Conservation (phyloP, 1,284 basidiomycete species). For the Ceratobasidium papillatum region DNA sequence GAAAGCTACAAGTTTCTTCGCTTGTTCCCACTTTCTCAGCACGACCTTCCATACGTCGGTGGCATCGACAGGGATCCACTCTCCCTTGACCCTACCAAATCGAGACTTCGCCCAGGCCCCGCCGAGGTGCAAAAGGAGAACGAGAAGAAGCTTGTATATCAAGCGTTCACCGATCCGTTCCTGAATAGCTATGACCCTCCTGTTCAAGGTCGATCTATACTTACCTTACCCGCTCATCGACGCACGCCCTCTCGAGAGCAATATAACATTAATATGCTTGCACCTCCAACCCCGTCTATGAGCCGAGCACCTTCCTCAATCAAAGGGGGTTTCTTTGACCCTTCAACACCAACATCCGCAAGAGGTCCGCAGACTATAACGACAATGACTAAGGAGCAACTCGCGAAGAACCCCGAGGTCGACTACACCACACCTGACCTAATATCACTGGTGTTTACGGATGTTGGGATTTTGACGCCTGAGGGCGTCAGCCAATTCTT, state of each 20-base stretch:
- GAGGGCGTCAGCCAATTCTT: conserved; percentile 91
- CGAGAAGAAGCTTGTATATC: conserved; percentile 19
- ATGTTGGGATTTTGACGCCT: conserved; percentile 90
- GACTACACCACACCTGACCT: conserved; percentile 90
- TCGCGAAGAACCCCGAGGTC: conserved; percentile 78
- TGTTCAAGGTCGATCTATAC: conserved; percentile 23
- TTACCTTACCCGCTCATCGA: conserved; percentile 21
- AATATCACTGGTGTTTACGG: conserved; percentile 89
- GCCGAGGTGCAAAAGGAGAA: conserved; percentile 27
- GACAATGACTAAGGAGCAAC: conserved; percentile 74
- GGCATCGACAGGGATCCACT: conserved; percentile 24
- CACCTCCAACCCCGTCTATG: conserved; percentile 23
- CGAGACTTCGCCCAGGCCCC: conserved; percentile 12
- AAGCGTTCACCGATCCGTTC: conserved; percentile 17
- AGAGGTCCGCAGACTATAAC: conserved; percentile 11
- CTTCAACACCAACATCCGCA: conserved; percentile 27
- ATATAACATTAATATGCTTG: neutral
- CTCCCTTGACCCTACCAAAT: conserved; percentile 12
- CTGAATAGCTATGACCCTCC: conserved; percentile 22
- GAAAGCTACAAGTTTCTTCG: conserved; percentile 99
- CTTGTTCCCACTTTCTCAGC: conserved; percentile 95
- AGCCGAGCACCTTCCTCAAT: conserved; percentile 12
- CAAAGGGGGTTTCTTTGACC: conserved; percentile 8
- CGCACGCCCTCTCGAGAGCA: conserved; percentile 26
- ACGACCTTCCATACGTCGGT: conserved; percentile 76